A percentile compares a stretch with the other conserved stretches of the same genome.
Evolutionary conservation across 768 basidiomycete genomes (phyloP).

Genomic region (Phylloporus sp.): DNA sequence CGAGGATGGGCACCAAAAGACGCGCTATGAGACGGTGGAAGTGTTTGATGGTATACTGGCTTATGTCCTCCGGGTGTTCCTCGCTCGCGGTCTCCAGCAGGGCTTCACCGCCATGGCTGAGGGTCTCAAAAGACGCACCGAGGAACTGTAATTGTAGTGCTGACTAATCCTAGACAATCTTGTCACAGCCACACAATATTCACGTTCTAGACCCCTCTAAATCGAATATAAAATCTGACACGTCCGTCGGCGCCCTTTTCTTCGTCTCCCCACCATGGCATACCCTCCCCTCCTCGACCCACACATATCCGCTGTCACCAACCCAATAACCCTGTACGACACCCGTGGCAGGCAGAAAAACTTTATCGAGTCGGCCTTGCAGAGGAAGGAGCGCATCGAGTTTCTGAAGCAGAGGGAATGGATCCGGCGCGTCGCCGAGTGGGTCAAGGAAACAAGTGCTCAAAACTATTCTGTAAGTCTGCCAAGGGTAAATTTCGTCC

Average conservation of each 20-base stretch:
- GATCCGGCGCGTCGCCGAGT: conserved; percentile 38
- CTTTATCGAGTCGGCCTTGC: conserved; percentile 42
- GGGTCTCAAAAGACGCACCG: conserved; percentile 51
- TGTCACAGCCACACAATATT: conserved; percentile 21
- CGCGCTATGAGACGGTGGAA: conserved; percentile 62
- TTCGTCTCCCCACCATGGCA: conserved; percentile 12
- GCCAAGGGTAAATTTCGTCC: not conserved
- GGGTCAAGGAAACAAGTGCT: conserved; percentile 32
- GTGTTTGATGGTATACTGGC: conserved; percentile 56
- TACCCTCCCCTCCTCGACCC: conserved; percentile 8
- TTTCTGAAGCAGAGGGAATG: conserved; percentile 47
- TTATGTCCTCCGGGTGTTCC: conserved; percentile 46
- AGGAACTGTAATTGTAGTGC: conserved; percentile 25
- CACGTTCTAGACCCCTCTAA: conserved; percentile 22
- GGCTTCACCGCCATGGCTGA: conserved; percentile 55
- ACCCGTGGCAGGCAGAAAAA: conserved; percentile 41
- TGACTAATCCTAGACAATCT: conserved; percentile 27
- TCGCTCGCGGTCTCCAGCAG: conserved; percentile 38
- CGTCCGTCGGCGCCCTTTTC: conserved; percentile 5
- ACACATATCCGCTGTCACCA: conserved; percentile 11
- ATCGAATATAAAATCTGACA: conserved; percentile 16
- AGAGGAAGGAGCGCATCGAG: conserved; percentile 50
- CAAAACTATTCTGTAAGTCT: conserved; percentile 24
- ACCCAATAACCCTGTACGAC: conserved; percentile 35
- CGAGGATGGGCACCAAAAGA: conserved; percentile 43